Evolutionary conservation across 2,329 filamentous ascomycete genomes (phyloP), one percentile per base, ranked within the genome.

Genomic region (Cladosporium sp.): DNA sequence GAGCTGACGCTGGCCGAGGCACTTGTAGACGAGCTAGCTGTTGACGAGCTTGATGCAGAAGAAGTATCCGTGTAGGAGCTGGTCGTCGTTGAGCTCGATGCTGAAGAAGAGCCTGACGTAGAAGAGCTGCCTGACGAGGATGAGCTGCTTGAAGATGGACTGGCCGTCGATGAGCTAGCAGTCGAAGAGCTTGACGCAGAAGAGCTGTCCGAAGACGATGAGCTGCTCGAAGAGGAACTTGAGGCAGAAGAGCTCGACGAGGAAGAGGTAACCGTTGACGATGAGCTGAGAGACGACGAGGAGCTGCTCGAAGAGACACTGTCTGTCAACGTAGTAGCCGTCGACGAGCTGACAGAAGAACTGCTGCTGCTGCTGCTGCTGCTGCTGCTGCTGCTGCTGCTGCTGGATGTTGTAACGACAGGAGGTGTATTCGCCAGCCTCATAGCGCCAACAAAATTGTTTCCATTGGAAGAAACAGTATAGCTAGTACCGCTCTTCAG

Each of bases 1-100:
- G 52, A 31, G 31, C 52, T 33, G n/a, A 55, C 31, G 18, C 29
- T 33, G 1, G 28, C n/a, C 5, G 52, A 55, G 6, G 52, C 5
- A 21, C 52, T 55, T 55, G 18, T 14, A n/a, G 50, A 52, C 2
- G 49, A 52, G 49, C 49, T 52, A 23, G 21, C 31, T 8, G 53
- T 35, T 2, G 53, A 31, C n/a, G 63, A 49, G 35, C 56, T 59
- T 18, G 65, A 40, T 18, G 49, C n/a, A 57, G 62, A 60, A 31
- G 65, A 61, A 18, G 11, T 55, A 10, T 29, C 28, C 26, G 50
- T 29, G 26, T 26, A 53, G 18, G 50, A 53, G 8, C 50, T 53
- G 28, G 61, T 18, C 8, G 61, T 21, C 26, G 53, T 2, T 16
- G 55, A 49, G 33, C 56, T 59, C 8, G 65, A 40, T 23, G 35